Base-by-base conservation (phyloP, 1,139 yeast genomes). In the Nadsonia starkeyi-henricii region DNA sequence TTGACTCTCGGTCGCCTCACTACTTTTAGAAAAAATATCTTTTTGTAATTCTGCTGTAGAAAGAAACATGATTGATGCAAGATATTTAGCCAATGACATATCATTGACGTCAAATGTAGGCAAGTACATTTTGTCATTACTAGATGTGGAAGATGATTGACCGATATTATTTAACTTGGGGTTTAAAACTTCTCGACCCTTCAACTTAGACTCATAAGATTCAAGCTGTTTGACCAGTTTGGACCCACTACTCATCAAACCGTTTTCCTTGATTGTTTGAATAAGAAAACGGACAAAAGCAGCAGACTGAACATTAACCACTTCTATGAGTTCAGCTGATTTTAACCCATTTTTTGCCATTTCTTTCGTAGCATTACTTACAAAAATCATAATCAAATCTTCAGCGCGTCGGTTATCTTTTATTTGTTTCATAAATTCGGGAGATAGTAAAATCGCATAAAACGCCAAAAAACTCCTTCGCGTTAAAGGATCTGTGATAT, bases 361-460 rank as follows among this genome's bases (percentile, higher is more conserved):
- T 60, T 81, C 89, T 55, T 77, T 80, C 50, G 78, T 77, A 8
- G 85, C 79, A 51, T 77, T 72, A 21, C 80, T 72, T 20, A 81
- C 75, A 60, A 83, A 85, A 60, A 74, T 71, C 69, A 81, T 75
- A 8, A 84, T 74, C 47, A 84, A 65, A 50, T 78, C 82, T 54
- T 81, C 89, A 1, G 79, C 76, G 39, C 75, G 71, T 42, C 69
- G 68, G 50, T 72, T 69, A 20, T 71, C 61, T 43, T 62, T 60
- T 47, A 63, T 52, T 54, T 52, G 65, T 23, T 73, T 77, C 19
- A 61, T 56, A 52, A 71, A 67, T 47, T 69, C 68, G 1, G 84
- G 79, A 46, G 75, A 78, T 43, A 81, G 64, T 21, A 79, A 58
- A 47, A 79, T 81, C 50, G 81, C 78, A 58, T 81, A 81, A 52